These are phyloP conservation scores for Tagetes patula DNA, from an alignment of 129 eudicot genomes.

Conservation along the genomic window DNA sequence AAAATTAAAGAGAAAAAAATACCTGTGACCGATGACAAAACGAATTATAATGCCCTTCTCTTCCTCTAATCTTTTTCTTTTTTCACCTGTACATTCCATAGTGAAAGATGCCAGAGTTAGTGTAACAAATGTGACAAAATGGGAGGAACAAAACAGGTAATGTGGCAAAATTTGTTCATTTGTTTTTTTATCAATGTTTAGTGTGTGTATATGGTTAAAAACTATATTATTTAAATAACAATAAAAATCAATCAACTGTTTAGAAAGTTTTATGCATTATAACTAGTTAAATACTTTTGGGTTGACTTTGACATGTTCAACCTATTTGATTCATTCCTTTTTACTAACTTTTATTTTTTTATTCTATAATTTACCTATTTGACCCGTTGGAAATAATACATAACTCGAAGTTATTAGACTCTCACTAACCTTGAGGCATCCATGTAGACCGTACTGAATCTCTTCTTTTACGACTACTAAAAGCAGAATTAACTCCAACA, in stretches of 20 bases:
- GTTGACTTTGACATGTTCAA: neutral
- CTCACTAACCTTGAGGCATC: constrained; percentile 86
- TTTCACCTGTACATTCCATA: constrained; percentile 55
- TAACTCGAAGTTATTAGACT: neutral
- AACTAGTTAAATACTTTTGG: neutral
- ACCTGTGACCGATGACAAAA: constrained; percentile 95
- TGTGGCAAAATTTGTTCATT: neutral
- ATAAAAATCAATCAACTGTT: neutral
- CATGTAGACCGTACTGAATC: constrained; percentile 92
- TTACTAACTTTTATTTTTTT: neutral
- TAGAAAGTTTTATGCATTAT: neutral
- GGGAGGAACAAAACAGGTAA: neutral
- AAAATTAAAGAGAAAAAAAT: neutral
- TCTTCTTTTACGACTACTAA: constrained; percentile 91
- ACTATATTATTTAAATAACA: neutral
- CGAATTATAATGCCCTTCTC: constrained; percentile 94
- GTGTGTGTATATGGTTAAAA: neutral
- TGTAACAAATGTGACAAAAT: neutral
- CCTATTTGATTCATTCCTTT: neutral
- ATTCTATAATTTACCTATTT: neutral
- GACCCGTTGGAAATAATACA: neutral
- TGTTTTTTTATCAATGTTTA: neutral
- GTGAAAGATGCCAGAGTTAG: neutral
- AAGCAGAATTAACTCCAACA: constrained; percentile 84
- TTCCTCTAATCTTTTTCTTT: constrained; percentile 66